Percentiles rank a stretch among this genome's conserved stretches.
phyloP scores from a whole-genome alignment of 257 asterid species.

The Ophiorrhiza pumila region DNA sequence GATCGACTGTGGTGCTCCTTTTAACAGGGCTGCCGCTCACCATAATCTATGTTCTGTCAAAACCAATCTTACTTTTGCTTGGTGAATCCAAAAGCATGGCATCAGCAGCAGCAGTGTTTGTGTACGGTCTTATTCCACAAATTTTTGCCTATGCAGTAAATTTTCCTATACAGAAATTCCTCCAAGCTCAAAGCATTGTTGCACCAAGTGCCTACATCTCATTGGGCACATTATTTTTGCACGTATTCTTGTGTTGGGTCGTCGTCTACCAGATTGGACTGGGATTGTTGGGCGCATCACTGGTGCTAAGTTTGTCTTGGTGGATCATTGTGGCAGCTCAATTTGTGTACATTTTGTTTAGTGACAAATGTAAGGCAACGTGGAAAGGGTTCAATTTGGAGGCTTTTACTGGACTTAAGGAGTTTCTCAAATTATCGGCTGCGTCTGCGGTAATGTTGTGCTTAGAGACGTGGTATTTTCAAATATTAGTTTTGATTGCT shows the following conservation, averaged over 20 bases:
- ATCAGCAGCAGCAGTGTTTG: slow-evolving; percentile 28
- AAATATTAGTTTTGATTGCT: slow-evolving; percentile 32
- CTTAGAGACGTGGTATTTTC: slow-evolving; percentile 43
- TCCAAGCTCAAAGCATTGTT: slow-evolving; percentile 37
- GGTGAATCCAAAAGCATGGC: slow-evolving; percentile 29
- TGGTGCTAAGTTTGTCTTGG: slow-evolving; percentile 36
- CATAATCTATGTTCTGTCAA: slow-evolving; percentile 17
- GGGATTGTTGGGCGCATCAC: slow-evolving; percentile 30
- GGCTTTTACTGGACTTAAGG: slow-evolving; percentile 33
- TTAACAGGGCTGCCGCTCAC: slow-evolving; percentile 29
- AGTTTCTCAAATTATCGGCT: slow-evolving; percentile 31
- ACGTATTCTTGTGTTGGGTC: slow-evolving; percentile 31
- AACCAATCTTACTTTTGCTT: slow-evolving; percentile 23
- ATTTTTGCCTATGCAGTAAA: slow-evolving; percentile 37
- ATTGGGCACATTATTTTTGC: slow-evolving; percentile 22
- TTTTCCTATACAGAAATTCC: slow-evolving; percentile 36
- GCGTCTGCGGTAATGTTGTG: slow-evolving; percentile 40
- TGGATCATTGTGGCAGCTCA: slow-evolving; percentile 36
- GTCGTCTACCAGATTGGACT: slow-evolving; percentile 32
- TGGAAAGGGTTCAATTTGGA: slow-evolving; percentile 33
- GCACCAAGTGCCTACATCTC: slow-evolving; percentile 38
- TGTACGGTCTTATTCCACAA: slow-evolving; percentile 37
- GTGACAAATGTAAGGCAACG: slow-evolving; percentile 28
- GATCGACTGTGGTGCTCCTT: slow-evolving; percentile 27
- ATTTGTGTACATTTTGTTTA: slow-evolving; percentile 29